Percentiles rank a stretch among this genome's conserved stretches.
phyloP scores from a whole-genome alignment of 2,329 filamentous ascomycete genomes.

The Cladophialophora chaetospira region DNA sequence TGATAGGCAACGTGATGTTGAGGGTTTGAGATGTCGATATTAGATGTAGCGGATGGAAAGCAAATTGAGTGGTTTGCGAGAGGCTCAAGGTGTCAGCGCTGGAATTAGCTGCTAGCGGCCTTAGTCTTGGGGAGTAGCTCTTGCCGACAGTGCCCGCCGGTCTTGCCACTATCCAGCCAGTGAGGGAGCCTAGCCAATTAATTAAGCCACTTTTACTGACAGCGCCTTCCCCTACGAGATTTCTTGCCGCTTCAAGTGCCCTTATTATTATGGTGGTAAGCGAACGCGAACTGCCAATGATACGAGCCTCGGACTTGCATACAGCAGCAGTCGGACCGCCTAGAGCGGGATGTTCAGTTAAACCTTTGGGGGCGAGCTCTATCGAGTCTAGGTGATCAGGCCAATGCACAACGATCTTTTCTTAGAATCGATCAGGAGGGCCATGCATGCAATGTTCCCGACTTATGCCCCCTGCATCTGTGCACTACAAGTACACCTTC shows the following conservation, averaged over 20 bases:
- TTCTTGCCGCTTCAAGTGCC: background rate
- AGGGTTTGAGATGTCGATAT: background rate
- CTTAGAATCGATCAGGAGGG: constrained; percentile 8
- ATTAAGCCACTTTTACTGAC: constrained; percentile 9
- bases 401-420: constrained; percentile 1
- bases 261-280: background rate
- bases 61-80: constrained; percentile 4
- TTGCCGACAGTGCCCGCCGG: background rate
- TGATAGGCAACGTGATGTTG: background rate
- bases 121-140: background rate
- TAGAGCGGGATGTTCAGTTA: background rate
- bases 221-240: background rate
- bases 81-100: constrained; percentile 9
- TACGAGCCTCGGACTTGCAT: background rate
- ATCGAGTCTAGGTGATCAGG: background rate
- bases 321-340: background rate
- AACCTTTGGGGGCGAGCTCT: background rate
- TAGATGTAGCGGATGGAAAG: constrained; percentile 6
- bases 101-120: constrained; percentile 1
- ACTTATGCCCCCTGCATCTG: background rate
- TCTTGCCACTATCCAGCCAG: background rate
- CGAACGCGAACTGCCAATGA: background rate
- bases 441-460: background rate
- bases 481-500: background rate
- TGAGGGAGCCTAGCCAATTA: background rate